A percentile compares a stretch with the other conserved stretches of the same genome.
phyloP scores from a whole-genome alignment of 495 filamentous ascomycete species.

The Penicillium turbatum region DNA sequence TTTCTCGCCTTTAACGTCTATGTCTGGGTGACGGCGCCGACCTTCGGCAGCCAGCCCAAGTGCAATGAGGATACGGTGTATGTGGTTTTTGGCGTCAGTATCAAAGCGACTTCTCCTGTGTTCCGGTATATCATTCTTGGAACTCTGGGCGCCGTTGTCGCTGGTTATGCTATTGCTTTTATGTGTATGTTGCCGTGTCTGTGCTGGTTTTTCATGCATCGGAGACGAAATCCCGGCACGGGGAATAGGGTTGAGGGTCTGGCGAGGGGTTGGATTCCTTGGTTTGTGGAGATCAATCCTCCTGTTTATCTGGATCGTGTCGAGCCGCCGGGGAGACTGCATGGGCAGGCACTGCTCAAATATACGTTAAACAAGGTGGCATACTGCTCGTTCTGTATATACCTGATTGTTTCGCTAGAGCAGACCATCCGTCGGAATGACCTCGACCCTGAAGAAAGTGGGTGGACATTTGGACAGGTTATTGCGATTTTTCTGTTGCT shows the following conservation, averaged over 20 bases:
- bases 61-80: constrained; percentile 14
- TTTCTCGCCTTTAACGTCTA: constrained; percentile 19
- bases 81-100: constrained; percentile 17
- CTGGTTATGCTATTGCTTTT: constrained; percentile 5
- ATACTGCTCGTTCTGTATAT: constrained; percentile 15
- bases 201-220: neutral
- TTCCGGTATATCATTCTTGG: constrained; percentile 19
- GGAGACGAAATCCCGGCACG: neutral
- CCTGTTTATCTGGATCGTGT: neutral
- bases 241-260: constrained; percentile 4
- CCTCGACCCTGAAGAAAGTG: constrained; percentile 12
- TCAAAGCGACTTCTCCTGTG: constrained; percentile 13
- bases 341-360: constrained; percentile 7
- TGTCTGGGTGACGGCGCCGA: constrained; percentile 15
- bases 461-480: constrained; percentile 19
- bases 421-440: constrained; percentile 17
- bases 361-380: constrained; percentile 13
- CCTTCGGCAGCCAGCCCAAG: constrained; percentile 13
- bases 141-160: constrained; percentile 5
- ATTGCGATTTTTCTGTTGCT: constrained; percentile 20
- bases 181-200: constrained; percentile 14
- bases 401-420: constrained; percentile 21
- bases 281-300: constrained; percentile 6
- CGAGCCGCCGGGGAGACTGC: neutral
- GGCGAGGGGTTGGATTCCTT: constrained; percentile 1